Evolutionary conservation across 371 early-diverging fungal species (phyloP), one percentile per base, ranked within the genome.

Genomic region (Nematocida ausubeli): DNA sequence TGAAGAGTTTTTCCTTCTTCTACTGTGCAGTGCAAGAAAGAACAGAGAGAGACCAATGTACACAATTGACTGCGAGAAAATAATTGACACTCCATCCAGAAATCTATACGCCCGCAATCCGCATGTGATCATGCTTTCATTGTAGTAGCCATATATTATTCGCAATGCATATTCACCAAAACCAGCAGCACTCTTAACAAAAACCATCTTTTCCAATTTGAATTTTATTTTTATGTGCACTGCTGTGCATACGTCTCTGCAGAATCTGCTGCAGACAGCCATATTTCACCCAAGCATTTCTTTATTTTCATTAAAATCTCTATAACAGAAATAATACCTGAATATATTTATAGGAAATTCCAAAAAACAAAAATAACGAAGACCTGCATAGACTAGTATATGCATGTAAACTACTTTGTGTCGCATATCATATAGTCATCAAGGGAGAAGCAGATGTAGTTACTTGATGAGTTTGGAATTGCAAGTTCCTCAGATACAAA

Each of bases 201-300:
- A 60, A 60, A 60, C 39, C 60, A 60, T 60, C 28, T 28, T 60
- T 28, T 60, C 37, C 16, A 60, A 60, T 60, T 60, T 60, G 60
- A 60, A 60, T 34, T 60, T 60, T 60, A 60, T 60, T 60, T 60
- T 60, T 60, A 60, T 60, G 39, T 44, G 19, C 19, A 19, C 1
- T n/a, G 3, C 24, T 24, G 12, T 55, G 26, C 24, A n/a, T n/a
- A n/a, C n/a, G n/a, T n/a, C n/a, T n/a, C n/a, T n/a, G n/a, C n/a
- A n/a, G n/a, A n/a, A n/a, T n/a, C n/a, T n/a, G n/a, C n/a, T n/a
- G n/a, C n/a, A n/a, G n/a, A n/a, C n/a, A n/a, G n/a, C n/a, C n/a
- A n/a, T n/a, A n/a, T n/a, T n/a, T n/a, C n/a, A n/a, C n/a, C n/a
- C 32, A 16, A 34, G n/a, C 35, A 62, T 62, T 62, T 62, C 6